Evolutionary conservation across 2,329 filamentous ascomycete species (phyloP).

Genomic region (Pyrenophora graminea): DNA sequence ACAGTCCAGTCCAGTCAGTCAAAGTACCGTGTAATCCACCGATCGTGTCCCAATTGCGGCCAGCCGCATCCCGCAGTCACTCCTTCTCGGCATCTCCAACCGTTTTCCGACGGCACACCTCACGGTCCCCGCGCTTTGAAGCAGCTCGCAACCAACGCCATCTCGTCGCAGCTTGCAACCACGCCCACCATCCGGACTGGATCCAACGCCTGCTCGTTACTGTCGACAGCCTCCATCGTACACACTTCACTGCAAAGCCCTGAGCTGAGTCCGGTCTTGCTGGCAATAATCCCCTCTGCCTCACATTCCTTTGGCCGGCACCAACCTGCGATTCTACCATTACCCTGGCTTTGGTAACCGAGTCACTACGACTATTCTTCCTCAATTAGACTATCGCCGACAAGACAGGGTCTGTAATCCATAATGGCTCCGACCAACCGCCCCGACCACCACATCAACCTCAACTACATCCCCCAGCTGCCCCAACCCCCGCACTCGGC

Average conservation of each 20-base stretch:
- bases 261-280: conserved; percentile 37
- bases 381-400: conserved; percentile 28
- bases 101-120: conserved; percentile 16
- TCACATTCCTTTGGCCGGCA: conserved; percentile 50
- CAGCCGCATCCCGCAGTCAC: conserved; percentile 27
- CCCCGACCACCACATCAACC: conserved; percentile 79
- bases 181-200: conserved; percentile 33
- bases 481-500: conserved; percentile 72
- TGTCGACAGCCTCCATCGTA: not conserved
- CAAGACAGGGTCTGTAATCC: conserved; percentile 63
- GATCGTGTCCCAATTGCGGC: conserved; percentile 16
- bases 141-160: conserved; percentile 2
- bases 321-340: conserved; percentile 42
- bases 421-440: conserved; percentile 87
- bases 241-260: conserved; percentile 28
- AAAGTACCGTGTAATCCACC: conserved; percentile 40
- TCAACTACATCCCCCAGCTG: conserved; percentile 76
- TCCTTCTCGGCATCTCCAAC: conserved; percentile 29
- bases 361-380: conserved; percentile 37
- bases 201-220: conserved; percentile 21
- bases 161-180: conserved; percentile 12
- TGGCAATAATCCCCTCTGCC: conserved; percentile 40
- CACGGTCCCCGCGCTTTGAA: conserved; percentile 14
- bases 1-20: not conserved
- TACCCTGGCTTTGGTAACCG: conserved; percentile 48